A percentile compares a stretch with the other conserved stretches of the same genome.
phyloP scores from a whole-genome alignment of 768 basidiomycete species.

The Podaxis sp. region DNA sequence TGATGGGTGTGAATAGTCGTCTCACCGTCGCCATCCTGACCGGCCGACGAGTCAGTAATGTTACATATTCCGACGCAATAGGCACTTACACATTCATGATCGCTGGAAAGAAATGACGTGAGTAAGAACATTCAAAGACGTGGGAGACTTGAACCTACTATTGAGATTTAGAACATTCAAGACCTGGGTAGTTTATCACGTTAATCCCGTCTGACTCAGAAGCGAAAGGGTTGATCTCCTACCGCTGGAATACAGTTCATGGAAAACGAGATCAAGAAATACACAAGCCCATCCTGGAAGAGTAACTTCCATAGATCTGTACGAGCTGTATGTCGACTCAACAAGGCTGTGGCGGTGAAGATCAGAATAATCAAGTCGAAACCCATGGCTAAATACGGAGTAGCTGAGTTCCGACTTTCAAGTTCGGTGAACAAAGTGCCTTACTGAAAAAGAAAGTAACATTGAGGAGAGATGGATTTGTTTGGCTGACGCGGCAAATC shows the following conservation, averaged over 20 bases:
- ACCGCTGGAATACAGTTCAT: conserved; percentile 71
- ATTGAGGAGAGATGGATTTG: conserved; percentile 58
- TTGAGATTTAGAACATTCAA: conserved; percentile 61
- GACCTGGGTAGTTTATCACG: conserved; percentile 30
- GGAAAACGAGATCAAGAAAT: conserved; percentile 64
- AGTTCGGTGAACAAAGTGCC: conserved; percentile 23
- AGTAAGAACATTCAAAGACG: conserved; percentile 3
- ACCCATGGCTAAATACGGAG: conserved; percentile 53
- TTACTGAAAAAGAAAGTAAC: conserved; percentile 70
- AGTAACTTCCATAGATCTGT: conserved; percentile 69
- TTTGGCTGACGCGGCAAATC: conserved; percentile 51
- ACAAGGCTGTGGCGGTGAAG: conserved; percentile 54
- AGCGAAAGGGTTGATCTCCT: conserved; percentile 23
- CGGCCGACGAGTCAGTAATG: conserved; percentile 4
- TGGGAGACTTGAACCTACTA: conserved; percentile 36
- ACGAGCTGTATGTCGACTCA: conserved; percentile 48
- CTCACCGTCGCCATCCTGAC: conserved; percentile 55
- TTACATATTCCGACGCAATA: conserved; percentile 9
- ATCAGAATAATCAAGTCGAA: conserved; percentile 64
- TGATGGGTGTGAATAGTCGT: conserved; percentile 10
- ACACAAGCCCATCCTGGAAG: conserved; percentile 73
- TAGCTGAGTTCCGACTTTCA: neutral
- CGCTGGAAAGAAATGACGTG: conserved; percentile 31
- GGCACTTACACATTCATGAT: conserved; percentile 63
- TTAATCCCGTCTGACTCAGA: neutral